These are phyloP conservation scores for Ascochyta fabae DNA, from an alignment of 2,329 filamentous ascomycete genomes.

Conservation along the genomic window DNA sequence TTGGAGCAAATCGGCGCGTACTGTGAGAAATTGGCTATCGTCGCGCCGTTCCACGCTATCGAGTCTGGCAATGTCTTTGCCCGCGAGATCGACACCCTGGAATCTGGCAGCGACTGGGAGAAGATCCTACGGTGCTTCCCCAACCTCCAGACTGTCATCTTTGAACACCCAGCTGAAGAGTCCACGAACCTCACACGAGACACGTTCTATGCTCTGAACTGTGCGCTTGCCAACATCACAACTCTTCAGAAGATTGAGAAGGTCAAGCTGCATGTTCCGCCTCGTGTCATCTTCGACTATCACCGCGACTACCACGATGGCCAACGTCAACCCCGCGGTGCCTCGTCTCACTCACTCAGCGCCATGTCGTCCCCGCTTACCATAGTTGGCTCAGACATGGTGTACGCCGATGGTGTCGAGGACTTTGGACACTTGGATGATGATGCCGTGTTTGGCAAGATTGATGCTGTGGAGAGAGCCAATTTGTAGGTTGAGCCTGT, in stretches of 20 bases:
- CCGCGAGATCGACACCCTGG: conserved; percentile 9
- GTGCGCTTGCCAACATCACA: conserved; percentile 8
- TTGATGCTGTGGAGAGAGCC: not conserved
- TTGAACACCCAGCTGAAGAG: conserved; percentile 11
- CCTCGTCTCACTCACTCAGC: not conserved
- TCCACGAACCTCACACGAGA: conserved; percentile 5
- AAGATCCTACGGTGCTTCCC: conserved; percentile 22
- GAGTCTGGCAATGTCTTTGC: conserved; percentile 21
- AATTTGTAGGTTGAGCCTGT: not conserved
- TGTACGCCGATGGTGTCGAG: conserved; percentile 10
- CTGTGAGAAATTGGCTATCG: conserved; percentile 22
- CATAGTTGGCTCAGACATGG: not conserved
- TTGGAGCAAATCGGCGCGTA: conserved; percentile 21
- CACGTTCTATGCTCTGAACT: conserved; percentile 14
- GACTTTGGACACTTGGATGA: not conserved
- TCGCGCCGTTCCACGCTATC: conserved; percentile 18
- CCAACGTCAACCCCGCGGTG: not conserved
- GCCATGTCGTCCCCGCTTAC: not conserved
- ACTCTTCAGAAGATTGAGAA: not conserved
- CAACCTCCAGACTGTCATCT: conserved; percentile 19
- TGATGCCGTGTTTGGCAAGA: not conserved
- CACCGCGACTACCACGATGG: conserved; percentile 7
- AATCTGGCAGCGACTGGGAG: conserved; percentile 23
- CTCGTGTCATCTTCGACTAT: conserved; percentile 3
- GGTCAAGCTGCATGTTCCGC: conserved; percentile 1